Conservation (phyloP, 176 grass and related monocot species). For the Chloris gayana region DNA sequence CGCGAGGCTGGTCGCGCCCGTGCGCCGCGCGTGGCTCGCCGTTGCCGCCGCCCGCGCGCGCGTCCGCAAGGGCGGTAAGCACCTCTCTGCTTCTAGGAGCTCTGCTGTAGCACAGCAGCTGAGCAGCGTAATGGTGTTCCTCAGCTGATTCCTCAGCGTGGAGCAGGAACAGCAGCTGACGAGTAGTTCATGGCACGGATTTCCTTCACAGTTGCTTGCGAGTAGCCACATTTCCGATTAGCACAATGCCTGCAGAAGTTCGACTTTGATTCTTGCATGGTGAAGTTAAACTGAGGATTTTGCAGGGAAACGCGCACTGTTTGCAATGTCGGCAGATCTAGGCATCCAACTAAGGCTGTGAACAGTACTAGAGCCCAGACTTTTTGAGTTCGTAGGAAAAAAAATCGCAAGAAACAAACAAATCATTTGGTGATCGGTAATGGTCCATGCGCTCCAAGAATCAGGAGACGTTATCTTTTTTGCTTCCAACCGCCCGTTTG, state of each 20-base stretch:
- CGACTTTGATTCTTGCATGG: not conserved
- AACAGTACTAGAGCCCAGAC: not conserved
- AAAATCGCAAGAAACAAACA: constrained; percentile 27
- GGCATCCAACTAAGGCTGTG: not conserved
- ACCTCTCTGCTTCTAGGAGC: not conserved
- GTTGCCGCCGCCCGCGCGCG: constrained; percentile 71
- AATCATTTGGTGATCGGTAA: constrained; percentile 20
- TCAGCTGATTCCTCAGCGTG: not conserved
- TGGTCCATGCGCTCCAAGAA: constrained; percentile 37
- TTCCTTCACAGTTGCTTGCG: not conserved
- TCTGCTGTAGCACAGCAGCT: too few relatives aligned
- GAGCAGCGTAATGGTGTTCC: not conserved
- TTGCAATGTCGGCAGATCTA: constrained; percentile 36
- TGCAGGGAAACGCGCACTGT: not conserved
- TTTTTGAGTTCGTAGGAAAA: not conserved
- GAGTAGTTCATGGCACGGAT: not conserved
- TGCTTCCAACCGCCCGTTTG: constrained; percentile 24
- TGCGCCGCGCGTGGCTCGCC: constrained; percentile 82
- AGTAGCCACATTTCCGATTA: not conserved
- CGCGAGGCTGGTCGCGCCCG: constrained; percentile 60
- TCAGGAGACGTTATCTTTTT: constrained; percentile 11
- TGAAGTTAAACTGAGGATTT: not conserved
- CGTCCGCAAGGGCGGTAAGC: constrained; percentile 64
- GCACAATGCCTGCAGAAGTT: not conserved
- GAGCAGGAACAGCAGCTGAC: not conserved